phyloP scores from a whole-genome alignment of 2,329 filamentous ascomycete genomes.

The Paraphaeosphaeria minitans region DNA sequence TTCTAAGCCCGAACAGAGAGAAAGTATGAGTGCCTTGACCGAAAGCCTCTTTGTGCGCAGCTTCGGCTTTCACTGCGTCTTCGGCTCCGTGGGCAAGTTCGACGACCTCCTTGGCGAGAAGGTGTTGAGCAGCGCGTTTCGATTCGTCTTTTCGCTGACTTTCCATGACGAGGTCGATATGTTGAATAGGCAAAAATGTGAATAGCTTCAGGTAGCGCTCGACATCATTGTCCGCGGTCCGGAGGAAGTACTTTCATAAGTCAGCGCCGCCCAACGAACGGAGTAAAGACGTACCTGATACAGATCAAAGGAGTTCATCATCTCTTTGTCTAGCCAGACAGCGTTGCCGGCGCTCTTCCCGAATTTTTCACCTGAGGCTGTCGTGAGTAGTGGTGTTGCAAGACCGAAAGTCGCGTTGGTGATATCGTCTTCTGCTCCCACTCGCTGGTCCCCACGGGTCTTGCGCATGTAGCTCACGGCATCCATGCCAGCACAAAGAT shows the following conservation, averaged over 20 bases:
- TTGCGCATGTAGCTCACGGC: constrained; percentile 75
- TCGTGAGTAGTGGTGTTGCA: constrained; percentile 88
- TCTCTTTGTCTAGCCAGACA: constrained; percentile 83
- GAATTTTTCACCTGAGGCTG: constrained; percentile 84
- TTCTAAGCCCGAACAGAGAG: constrained; percentile 32
- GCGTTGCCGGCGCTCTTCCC: constrained; percentile 95
- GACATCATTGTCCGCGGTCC: constrained; percentile 79
- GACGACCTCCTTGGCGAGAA: constrained; percentile 80
- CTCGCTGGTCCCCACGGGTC: constrained; percentile 22
- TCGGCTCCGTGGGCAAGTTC: constrained; percentile 75
- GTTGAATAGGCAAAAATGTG: constrained; percentile 77
- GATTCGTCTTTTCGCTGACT: constrained; percentile 71
- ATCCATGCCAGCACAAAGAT: constrained; percentile 90
- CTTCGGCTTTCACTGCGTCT: constrained; percentile 67
- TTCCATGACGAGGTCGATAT: constrained; percentile 71
- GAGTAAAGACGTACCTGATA: constrained; percentile 64
- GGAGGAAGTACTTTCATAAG: constrained; percentile 73
- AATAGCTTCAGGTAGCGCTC: constrained; percentile 84
- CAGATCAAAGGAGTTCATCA: constrained; percentile 83
- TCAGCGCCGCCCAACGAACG: constrained; percentile 2
- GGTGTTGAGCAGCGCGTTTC: constrained; percentile 79
- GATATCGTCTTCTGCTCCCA: constrained; percentile 39
- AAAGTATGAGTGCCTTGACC: constrained; percentile 38
- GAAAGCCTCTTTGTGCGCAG: constrained; percentile 58
- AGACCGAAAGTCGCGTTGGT: constrained; percentile 72